Base-by-base conservation (phyloP, 352 stramenopile genomes). In the Pythium myriotylum region DNA sequence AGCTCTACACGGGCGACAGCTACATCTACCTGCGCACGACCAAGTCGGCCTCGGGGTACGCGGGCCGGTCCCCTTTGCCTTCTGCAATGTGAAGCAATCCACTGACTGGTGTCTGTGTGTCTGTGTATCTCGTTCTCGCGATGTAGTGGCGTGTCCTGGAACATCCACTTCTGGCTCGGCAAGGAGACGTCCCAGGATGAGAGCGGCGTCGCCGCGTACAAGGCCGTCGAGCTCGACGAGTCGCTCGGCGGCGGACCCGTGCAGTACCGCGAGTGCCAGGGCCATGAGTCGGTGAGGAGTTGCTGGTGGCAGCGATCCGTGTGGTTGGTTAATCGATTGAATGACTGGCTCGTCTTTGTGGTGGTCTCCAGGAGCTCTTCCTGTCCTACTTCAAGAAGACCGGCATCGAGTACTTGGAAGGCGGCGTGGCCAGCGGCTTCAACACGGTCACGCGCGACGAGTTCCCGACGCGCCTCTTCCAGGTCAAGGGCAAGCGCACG, bases 141-240 rank as follows among this genome's bases (percentile, higher is more conserved):
- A n/a, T n/a, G n/a, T 48, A 85, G 79, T 29, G 77, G 72, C 8
- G 69, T 98, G 7, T 65, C 77, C 32, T 97, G 86, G 73, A 89
- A 97, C 78, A 90, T 98, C 58, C 93, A 98, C 79, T 99, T 99
- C 66, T 99, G 96, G 96, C 88, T 99, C 58, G 96, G 96, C 54
- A 88, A 87, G 42, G 87, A 98, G 46, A 96, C 84, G 32, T 92
- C 88, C 5, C 56, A 75, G 12, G 95, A 99, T 70, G 96, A 99
- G 72, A 96, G 90, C 67, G 96, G 95, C 47, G 86, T 98, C 17
- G 96, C 95, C 2, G 96, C 96, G 17, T 98, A 98, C 83, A 99
- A 99, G 79, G 94, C 94, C 29, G 93, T 99, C 22, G 97, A 99
- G 82, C 85, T 98, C 14, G 96, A 99, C 68, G 91, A 98, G 48